Base-by-base conservation (phyloP, 192 early-diverging fungal species). In the Phycomyces blakesleeanus region DNA sequence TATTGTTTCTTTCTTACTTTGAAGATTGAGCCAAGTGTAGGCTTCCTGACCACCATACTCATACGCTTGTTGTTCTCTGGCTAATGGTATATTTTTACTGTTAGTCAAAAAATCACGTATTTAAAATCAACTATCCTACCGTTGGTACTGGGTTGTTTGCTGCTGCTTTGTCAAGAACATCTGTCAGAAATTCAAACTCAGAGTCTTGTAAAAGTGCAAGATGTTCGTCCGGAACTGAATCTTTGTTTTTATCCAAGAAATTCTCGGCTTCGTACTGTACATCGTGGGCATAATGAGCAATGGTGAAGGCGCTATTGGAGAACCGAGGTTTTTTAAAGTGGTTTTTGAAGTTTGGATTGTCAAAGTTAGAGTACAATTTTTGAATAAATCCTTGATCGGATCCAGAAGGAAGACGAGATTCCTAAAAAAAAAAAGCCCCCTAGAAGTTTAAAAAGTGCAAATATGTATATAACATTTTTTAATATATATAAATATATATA, bases 161-260 rank as follows among this genome's bases (percentile, higher is more conserved):
- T 38, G 59, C 24, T 15, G 86, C 78, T 66, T 79, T 85, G 16
- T 82, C 76, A 49, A 97, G 68, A 14, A 97, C 82, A 38, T 92
- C 91, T 52, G 82, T 82, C 71, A 98, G 77, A 72, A 97, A 93
- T 18, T 81, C 78, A 72, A 90, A 94, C 8, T 84, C 77, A 38
- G 86, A 81, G 42, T 83, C 83, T 61, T 89, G 87, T 55, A 98
- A 81, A 20, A 94, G 71, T 27, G 83, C 81, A 74, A 94, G 76
- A 59, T 93, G 79, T 74, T 99, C 96, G 25, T 95, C 96, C 4
- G 93, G 89, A 18, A 99, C 93, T n/a, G 96, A 95, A 76, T 99
- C 97, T 75, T 90, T 92, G 78, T 99, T 99, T 81, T 99, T 99
- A 70, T 99, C 97, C 54, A 99, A 81, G 72, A 99, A 99, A n/a